Conservation (phyloP, 371 early-diverging fungal genomes). For the Cokeromyces recurvatus region DNA sequence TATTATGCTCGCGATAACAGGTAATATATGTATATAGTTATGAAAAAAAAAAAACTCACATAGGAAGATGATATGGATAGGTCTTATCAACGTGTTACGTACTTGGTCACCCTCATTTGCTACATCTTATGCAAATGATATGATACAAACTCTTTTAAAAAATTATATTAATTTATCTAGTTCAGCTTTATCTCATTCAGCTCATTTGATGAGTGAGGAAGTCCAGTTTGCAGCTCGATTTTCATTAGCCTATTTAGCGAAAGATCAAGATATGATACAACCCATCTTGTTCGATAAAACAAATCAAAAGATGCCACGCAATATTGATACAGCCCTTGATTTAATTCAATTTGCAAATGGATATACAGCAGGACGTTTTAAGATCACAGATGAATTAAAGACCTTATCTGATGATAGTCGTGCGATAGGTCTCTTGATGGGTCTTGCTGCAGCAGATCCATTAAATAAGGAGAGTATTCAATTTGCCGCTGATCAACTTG, state of each 20-base stretch:
- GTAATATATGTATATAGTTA: conserved; percentile 22
- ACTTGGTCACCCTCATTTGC: conserved; percentile 26
- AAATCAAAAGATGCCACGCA: conserved; percentile 2
- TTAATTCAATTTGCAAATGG: conserved; percentile 47
- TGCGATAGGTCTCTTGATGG: conserved; percentile 39
- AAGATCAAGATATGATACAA: conserved; percentile 39
- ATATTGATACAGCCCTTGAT: conserved; percentile 32
- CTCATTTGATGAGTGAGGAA: conserved; percentile 48
- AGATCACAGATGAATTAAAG: conserved; percentile 19
- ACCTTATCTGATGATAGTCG: conserved; percentile 17
- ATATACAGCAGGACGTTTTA: conserved; percentile 44
- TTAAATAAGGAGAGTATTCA: conserved; percentile 14
- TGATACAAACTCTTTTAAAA: conserved; percentile 22
- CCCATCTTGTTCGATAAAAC: neutral
- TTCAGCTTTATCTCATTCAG: conserved; percentile 20
- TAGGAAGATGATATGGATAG: too few relatives aligned
- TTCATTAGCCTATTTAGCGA: conserved; percentile 44
- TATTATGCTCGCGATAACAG: conserved; percentile 48
- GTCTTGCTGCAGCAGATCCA: conserved; percentile 34
- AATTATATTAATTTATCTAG: conserved; percentile 19
- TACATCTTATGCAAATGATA: conserved; percentile 19
- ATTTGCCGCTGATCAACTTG: conserved; percentile 19
- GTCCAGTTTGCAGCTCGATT: conserved; percentile 55
- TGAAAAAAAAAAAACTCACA: too few relatives aligned
- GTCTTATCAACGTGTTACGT: conserved; percentile 15